phyloP scores from a whole-genome alignment of 75 land plant genomes.

The Selaginella moellendorffii region DNA sequence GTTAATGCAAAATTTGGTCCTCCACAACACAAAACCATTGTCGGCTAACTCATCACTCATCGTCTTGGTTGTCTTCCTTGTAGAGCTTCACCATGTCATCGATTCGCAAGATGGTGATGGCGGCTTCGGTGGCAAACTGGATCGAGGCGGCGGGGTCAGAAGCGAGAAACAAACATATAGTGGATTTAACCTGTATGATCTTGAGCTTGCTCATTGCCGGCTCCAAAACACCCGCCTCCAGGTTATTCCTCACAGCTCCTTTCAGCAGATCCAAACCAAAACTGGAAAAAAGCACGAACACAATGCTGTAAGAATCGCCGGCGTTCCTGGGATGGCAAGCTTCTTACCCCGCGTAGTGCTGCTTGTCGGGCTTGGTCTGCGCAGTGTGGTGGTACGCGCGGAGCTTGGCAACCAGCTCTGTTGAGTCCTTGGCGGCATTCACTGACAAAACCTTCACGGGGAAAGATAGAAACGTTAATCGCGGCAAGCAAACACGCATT shows the following conservation, averaged over 20 bases:
- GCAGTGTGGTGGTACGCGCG: slow-evolving; percentile 88
- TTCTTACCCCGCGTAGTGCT: slow-evolving; percentile 77
- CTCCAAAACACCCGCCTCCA: slow-evolving; percentile 93
- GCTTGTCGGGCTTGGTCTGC: slow-evolving; percentile 87
- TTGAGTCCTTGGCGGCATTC: slow-evolving; percentile 97
- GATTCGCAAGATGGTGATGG: slow-evolving; percentile 77
- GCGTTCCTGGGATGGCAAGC: too few relatives aligned
- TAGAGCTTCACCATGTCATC: slow-evolving; percentile 86
- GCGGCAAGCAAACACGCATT: not conserved
- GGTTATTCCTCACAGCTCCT: slow-evolving; percentile 67
- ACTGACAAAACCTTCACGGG: slow-evolving; percentile 79
- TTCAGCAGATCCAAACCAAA: slow-evolving; percentile 80
- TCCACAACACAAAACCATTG: not conserved
- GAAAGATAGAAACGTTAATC: not conserved
- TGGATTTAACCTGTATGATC: slow-evolving; percentile 60
- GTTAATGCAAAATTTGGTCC: not conserved
- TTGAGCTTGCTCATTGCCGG: slow-evolving; percentile 99
- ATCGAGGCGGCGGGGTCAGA: not conserved
- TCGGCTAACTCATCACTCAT: slow-evolving; percentile 21
- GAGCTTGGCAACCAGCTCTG: slow-evolving; percentile 91
- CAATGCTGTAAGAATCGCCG: not conserved
- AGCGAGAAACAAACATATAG: not conserved
- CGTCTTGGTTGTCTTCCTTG: slow-evolving; percentile 65
- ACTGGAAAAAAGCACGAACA: slow-evolving; percentile 26
- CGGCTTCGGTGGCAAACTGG: slow-evolving; percentile 87